phyloP scores from a whole-genome alignment of 352 stramenopile genomes.

The Thraustotheca clavata region DNA sequence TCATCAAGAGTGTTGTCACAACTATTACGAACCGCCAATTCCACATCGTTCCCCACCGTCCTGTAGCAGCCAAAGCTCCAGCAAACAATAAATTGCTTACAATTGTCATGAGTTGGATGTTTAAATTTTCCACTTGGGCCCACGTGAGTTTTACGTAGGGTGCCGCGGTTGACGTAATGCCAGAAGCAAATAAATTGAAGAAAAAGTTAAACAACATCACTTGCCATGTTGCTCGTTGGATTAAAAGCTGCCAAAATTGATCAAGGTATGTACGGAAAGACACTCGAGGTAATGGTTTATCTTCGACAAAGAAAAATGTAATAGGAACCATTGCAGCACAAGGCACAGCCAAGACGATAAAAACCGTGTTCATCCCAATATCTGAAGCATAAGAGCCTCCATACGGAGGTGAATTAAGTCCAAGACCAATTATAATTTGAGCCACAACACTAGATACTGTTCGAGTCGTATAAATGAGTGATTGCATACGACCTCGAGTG shows the following conservation, averaged over 20 bases:
- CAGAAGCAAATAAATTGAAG: constrained; percentile 42
- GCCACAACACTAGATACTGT: constrained; percentile 32
- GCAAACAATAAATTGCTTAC: constrained; percentile 44
- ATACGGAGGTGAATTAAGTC: constrained; percentile 46
- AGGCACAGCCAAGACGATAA: constrained; percentile 22
- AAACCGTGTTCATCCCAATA: constrained; percentile 44
- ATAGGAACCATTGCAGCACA: constrained; percentile 14
- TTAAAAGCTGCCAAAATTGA: constrained; percentile 20
- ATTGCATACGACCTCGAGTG: constrained; percentile 36
- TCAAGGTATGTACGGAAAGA: constrained; percentile 1
- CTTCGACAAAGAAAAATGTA: constrained; percentile 8
- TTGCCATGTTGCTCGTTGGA: constrained; percentile 19
- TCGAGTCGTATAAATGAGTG: constrained; percentile 37
- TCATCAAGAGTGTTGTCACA: constrained; percentile 29
- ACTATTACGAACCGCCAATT: constrained; percentile 45
- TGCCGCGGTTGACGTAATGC: constrained; percentile 32
- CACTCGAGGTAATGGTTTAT: neutral
- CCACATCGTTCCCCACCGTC: constrained; percentile 40
- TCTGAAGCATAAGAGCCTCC: constrained; percentile 40
- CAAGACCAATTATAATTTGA: constrained; percentile 41
- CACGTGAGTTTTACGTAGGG: constrained; percentile 51
- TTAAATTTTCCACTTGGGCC: constrained; percentile 41
- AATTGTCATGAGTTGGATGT: constrained; percentile 36
- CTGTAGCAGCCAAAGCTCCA: constrained; percentile 27
- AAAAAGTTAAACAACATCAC: constrained; percentile 24